Evolutionary conservation across 2,329 filamentous ascomycete species (phyloP).

Genomic region (Whalleya microplaca): DNA sequence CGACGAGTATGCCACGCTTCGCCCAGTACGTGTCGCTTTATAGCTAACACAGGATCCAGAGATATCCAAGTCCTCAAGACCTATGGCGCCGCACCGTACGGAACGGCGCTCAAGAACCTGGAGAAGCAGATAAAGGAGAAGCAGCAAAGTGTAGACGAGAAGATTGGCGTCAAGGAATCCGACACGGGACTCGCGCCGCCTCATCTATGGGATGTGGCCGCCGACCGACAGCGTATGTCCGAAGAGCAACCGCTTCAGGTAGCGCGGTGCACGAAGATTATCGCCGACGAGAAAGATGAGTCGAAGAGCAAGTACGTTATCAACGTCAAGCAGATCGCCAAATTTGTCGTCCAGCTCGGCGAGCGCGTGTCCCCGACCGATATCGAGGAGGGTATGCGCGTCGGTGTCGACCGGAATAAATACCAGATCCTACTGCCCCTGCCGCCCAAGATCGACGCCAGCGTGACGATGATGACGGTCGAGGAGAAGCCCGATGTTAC

Average conservation of each 20-base stretch:
- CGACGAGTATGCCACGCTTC: conserved; percentile 74
- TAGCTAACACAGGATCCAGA: conserved; percentile 54
- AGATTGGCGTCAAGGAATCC: conserved; percentile 97
- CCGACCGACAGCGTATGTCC: conserved; percentile 96
- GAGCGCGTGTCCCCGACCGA: conserved; percentile 97
- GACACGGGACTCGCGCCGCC: conserved; percentile 97
- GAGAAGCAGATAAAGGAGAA: conserved; percentile 99
- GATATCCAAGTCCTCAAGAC: conserved; percentile 99
- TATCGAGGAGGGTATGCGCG: conserved; percentile 99
- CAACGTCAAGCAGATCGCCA: conserved; percentile 99
- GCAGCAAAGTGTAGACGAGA: conserved; percentile 97
- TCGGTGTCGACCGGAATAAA: conserved; percentile 97
- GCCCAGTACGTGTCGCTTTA: conserved; percentile 1
- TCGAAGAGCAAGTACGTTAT: conserved; percentile 99
- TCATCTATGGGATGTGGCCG: conserved; percentile 98
- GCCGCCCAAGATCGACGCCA: conserved; percentile 97
- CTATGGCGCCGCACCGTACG: conserved; percentile 96
- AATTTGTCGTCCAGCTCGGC: conserved; percentile 97
- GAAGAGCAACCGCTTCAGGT: conserved; percentile 98
- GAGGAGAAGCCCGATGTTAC: conserved; percentile 99
- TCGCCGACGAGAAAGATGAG: conserved; percentile 91
- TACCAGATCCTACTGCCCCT: conserved; percentile 97
- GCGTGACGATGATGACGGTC: conserved; percentile 99
- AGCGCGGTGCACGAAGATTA: conserved; percentile 98
- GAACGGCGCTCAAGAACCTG: conserved; percentile 90